Base-by-base conservation (phyloP, 2,329 filamentous ascomycete genomes). In the Rosellinia necatrix region DNA sequence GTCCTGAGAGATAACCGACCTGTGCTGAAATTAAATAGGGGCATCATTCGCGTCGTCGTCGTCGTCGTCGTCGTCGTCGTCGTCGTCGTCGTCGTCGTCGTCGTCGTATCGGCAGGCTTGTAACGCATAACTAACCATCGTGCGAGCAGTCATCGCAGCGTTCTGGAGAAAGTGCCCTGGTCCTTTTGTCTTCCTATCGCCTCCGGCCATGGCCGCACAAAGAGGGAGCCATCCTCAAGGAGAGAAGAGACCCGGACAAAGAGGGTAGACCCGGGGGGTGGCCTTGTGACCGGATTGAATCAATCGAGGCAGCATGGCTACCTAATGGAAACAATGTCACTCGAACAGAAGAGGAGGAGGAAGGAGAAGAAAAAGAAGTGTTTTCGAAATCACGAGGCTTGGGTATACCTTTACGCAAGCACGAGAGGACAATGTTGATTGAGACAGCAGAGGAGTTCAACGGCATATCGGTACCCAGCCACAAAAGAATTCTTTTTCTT, bases 261-360 rank as follows among this genome's bases (percentile, higher is more conserved):
- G 67, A 40, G 35, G 17, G 15, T 4, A 21, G 41, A 15, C 56
- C 64, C 60, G 58, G 56, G 65, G n/a, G 49, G 53, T 62, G 66
- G 61, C 62, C 63, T 67, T 64, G 52, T 60, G 35, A 51, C 58
- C 60, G 53, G 53, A 63, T 62, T 58, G 51, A 62, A 60, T 56
- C 51, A 59, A 59, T 61, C 35, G 48, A 46, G 50, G 47, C 29
- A 58, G 51, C 67, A 66, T 66, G 47, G 24, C 46, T 59, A 29
- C 44, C n/a, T 21, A 46, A 49, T 29, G 13, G 25, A 19, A 37
- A 50, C 40, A 53, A 59, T 56, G 49, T 35, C 61, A 54, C 49
- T 17, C 29, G 25, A 12, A 21, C 17, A 6, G 10, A 21, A 21
- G 21, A 41, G 21, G 40, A 46, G 29, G 29, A 35, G 6, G 10